Conservation (phyloP, 208 protist genomes). For the Trypanosoma lewisi region DNA sequence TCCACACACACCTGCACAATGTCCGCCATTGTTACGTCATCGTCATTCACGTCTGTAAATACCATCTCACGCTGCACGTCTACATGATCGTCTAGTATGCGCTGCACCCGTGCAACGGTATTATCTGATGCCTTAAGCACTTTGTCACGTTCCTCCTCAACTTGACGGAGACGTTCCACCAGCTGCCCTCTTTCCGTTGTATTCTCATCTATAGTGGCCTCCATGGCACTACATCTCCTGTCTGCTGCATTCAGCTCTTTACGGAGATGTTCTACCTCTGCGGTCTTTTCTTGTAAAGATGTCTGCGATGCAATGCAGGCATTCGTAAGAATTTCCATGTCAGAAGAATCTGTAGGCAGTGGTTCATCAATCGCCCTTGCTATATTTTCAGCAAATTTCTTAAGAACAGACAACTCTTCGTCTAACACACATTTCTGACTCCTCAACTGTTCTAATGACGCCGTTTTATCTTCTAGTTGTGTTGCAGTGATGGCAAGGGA, state of each 20-base stretch:
- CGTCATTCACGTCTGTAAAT: constrained; percentile 3
- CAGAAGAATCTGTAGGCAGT: neutral
- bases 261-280: neutral
- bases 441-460: neutral
- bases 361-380: neutral
- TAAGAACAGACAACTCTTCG: constrained; percentile 1
- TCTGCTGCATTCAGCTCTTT: neutral
- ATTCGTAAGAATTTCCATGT: neutral
- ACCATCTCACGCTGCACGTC: constrained; percentile 26
- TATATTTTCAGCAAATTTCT: neutral
- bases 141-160: constrained; percentile 17
- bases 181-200: neutral
- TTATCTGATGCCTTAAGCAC: constrained; percentile 17
- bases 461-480: neutral
- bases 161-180: neutral
- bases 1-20: constrained; percentile 24
- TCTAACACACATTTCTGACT: neutral
- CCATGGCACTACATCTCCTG: neutral
- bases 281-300: neutral
- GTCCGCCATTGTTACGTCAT: constrained; percentile 20
- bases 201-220: neutral
- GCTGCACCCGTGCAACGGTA: constrained; percentile 28
- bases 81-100: constrained; percentile 18
- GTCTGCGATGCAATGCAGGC: neutral
- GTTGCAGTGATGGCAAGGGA: neutral